Evolutionary conservation across 1,284 basidiomycete genomes (phyloP).

Genomic region (Trichosporon coremiiforme): DNA sequence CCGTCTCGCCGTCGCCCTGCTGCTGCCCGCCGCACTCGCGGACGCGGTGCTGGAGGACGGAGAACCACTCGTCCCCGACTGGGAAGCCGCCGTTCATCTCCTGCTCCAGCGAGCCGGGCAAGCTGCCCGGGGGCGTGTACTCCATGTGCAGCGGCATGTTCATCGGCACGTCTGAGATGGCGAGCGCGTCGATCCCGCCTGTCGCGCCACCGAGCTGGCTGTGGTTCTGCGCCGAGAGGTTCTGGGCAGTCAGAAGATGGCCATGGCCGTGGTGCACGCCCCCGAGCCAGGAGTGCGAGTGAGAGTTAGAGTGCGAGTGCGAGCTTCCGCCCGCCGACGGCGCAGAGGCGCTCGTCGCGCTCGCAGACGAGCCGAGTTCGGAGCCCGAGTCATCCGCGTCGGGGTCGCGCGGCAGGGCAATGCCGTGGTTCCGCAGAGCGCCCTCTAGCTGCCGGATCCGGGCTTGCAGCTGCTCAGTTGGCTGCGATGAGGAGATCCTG

Average conservation of each 20-base stretch:
- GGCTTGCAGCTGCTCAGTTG: conserved; percentile 7
- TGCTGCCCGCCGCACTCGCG: conserved; percentile 14
- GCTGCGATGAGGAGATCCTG: conserved; percentile 11
- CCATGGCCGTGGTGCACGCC: not conserved
- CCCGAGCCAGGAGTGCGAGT: conserved; percentile 9
- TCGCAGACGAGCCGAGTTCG: not conserved
- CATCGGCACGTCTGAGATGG: conserved; percentile 13
- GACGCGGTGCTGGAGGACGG: conserved; percentile 4
- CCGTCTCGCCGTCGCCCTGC: not conserved
- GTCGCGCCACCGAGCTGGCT: not conserved
- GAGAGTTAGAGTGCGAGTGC: too few relatives aligned
- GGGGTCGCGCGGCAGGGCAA: not conserved
- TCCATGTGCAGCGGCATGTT: conserved; percentile 19
- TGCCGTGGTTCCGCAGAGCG: conserved; percentile 3
- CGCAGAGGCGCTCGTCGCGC: not conserved
- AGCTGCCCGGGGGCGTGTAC: conserved; percentile 12
- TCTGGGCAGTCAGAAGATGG: not conserved
- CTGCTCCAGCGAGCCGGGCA: not conserved
- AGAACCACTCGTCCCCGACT: conserved; percentile 12
- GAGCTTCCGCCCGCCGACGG: not conserved
- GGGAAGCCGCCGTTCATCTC: conserved; percentile 13
- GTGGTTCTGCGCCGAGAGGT: conserved; percentile 11
- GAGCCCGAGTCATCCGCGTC: conserved; percentile 1
- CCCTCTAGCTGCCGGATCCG: conserved; percentile 10
- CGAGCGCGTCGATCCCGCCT: not conserved